Evolutionary conservation across 495 filamentous ascomycete species (phyloP).

Genomic region (Trichoderma parareesei): DNA sequence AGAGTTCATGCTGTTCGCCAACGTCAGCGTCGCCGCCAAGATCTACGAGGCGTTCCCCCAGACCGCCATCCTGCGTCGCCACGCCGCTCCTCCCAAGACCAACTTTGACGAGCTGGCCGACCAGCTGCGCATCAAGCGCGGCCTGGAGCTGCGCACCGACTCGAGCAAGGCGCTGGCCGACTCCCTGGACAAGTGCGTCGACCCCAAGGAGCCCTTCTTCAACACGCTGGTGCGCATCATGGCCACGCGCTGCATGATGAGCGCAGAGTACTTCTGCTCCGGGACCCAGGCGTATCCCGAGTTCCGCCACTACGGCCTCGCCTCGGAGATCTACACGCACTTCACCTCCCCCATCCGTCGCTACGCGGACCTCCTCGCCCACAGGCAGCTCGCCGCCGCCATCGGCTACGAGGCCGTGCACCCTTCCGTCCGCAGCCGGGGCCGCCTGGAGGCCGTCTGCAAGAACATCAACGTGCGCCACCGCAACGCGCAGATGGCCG

Average conservation of each 20-base stretch:
- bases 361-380: constrained; percentile 89
- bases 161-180: constrained; percentile 86
- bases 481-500: constrained; percentile 92
- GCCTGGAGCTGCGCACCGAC: constrained; percentile 68
- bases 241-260: constrained; percentile 98
- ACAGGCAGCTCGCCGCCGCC: constrained; percentile 88
- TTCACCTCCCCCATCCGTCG: constrained; percentile 96
- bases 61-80: constrained; percentile 85
- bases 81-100: constrained; percentile 82
- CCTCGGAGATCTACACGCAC: constrained; percentile 94
- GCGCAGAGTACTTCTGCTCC: constrained; percentile 94
- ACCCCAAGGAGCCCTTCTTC: constrained; percentile 86
- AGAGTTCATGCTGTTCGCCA: constrained; percentile 98
- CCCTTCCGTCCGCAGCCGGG: constrained; percentile 63
- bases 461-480: constrained; percentile 97
- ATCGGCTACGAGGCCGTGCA: constrained; percentile 84
- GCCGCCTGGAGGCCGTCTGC: constrained; percentile 84
- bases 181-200: constrained; percentile 77
- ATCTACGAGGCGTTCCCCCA: constrained; percentile 87
- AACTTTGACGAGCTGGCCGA: constrained; percentile 92
- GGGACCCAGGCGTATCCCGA: constrained; percentile 88
- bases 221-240: constrained; percentile 96
- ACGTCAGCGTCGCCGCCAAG: constrained; percentile 82
- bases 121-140: constrained; percentile 78
- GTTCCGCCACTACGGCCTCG: constrained; percentile 93